Percentiles rank a stretch among this genome's conserved stretches.
phyloP scores from a whole-genome alignment of 2,329 filamentous ascomycete genomes.

The Pezizomycotina sp. region DNA sequence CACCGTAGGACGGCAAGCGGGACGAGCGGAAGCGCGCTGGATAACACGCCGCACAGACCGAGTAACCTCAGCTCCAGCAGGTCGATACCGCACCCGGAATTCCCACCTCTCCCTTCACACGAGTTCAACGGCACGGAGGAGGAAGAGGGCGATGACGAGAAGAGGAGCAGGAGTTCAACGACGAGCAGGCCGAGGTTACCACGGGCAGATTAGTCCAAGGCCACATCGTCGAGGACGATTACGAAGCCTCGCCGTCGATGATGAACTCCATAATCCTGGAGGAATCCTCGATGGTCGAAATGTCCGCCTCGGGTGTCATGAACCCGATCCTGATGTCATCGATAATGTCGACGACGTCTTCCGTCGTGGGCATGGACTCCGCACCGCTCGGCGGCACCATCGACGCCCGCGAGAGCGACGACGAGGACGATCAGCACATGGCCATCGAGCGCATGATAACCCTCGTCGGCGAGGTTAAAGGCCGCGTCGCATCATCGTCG shows the following conservation, averaged over 20 bases:
- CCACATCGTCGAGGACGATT: conserved; percentile 88
- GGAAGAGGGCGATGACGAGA: conserved; percentile 29
- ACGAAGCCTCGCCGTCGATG: conserved; percentile 57
- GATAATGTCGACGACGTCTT: conserved; percentile 60
- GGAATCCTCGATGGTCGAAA: conserved; percentile 34
- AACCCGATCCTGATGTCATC: conserved; percentile 79
- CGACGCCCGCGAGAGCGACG: conserved; percentile 72
- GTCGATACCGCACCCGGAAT: conserved; percentile 9
- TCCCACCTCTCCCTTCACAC: conserved; percentile 18
- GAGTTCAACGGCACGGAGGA: conserved; percentile 11
- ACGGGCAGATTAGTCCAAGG: conserved; percentile 82
- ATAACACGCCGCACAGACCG: too few relatives aligned
- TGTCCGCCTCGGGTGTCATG: conserved; percentile 41
- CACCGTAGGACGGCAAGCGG: too few relatives aligned
- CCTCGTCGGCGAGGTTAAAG: conserved; percentile 83
- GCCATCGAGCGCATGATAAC: conserved; percentile 89
- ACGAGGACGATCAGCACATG: conserved; percentile 79
- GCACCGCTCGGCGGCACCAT: conserved; percentile 67
- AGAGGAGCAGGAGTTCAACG: conserved; percentile 50
- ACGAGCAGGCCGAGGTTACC: conserved; percentile 73
- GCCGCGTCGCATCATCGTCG: conserved; percentile 77
- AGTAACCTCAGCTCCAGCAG: conserved; percentile 10
- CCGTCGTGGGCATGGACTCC: conserved; percentile 48
- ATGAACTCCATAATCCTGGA: conserved; percentile 40
- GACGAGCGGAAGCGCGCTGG: too few relatives aligned